Conservation (phyloP, 1,139 yeast genomes). For the Pichia kudriavzevii region DNA sequence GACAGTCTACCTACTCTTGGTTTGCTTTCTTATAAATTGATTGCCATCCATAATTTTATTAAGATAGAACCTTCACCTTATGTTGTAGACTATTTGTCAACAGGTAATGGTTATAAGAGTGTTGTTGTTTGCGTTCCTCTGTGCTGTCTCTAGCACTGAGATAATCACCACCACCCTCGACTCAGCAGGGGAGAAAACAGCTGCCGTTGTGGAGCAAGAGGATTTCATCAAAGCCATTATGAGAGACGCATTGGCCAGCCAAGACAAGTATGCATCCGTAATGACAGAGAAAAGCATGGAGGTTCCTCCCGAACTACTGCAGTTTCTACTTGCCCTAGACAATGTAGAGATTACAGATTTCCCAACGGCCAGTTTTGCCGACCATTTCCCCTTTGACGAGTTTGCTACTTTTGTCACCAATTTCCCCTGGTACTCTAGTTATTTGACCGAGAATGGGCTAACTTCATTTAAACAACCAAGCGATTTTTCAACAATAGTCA, state of each 20-base stretch:
- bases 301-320: conserved; percentile 29
- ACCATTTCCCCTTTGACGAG: conserved; percentile 35
- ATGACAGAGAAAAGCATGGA: conserved; percentile 27
- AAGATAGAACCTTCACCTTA: too few species aligned
- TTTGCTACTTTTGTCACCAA: conserved; percentile 34
- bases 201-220: conserved; percentile 29
- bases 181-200: conserved; percentile 14
- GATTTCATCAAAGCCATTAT: conserved; percentile 27
- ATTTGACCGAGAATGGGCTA: conserved; percentile 28
- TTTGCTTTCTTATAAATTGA: too few species aligned
- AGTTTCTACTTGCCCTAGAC: conserved; percentile 26
- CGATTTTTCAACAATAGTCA: conserved; percentile 10
- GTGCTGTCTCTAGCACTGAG: too few species aligned
- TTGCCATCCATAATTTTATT: too few species aligned
- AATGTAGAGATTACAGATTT: conserved; percentile 16
- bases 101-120: too few species aligned
- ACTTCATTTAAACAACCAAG: conserved; percentile 32
- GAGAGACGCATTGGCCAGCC: conserved; percentile 25
- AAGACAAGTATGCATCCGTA: conserved; percentile 25
- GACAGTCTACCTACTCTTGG: too few species aligned
- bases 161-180: not conserved
- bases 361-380: conserved; percentile 27
- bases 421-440: conserved; percentile 37
- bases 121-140: too few species aligned
- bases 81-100: too few species aligned